Base-by-base conservation (phyloP, 73 alveolate species). In the Symbiodinium pilosum region DNA sequence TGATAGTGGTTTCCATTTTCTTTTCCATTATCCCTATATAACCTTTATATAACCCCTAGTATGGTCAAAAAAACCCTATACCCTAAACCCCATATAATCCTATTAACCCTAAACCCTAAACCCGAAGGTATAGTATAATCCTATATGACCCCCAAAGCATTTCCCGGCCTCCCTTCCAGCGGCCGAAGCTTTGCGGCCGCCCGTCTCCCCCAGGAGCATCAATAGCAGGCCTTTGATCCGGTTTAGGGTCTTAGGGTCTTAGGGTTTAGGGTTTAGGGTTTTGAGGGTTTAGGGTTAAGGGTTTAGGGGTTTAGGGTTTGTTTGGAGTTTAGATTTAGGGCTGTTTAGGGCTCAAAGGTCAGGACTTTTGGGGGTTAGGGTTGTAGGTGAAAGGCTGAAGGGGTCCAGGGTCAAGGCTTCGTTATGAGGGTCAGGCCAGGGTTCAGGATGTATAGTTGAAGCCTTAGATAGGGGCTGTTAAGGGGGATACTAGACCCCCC, bases 101-200 rank as follows among this genome's bases (percentile, higher is more conserved):
- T 54, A 54, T 28, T 3, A 64, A 64, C 39, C 77, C 77, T 28
- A 18, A 6, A 64, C 39, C 77, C 77, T 21, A 64, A 64, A 64
- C 77, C 77, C 77, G 3, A 28, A 64, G 30, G 11, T 18, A 32
- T 28, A 12, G 36, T 16, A 54, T 21, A 54, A 54, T 3, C 32
- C 2, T 54, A 3, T 3, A 54, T 54, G 2, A n/a, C 71, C 16
- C 30, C 71, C 71, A 4, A 54, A 2, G 71, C 71, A n/a, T n/a
- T n/a, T 14, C 59, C 59, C 32, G 16, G 77, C 77, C 77, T 64
- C 77, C 77, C 77, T 24, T 21, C 77, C 77, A 12, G 77, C 77
- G 77, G 77, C 77, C 77, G 77, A 26, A 64, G 77, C 77, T 64
- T 64, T 64, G 77, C 77, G 77, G 77, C 77, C 77, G 77, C 77